Percentiles rank a stretch among this genome's conserved stretches.
Conservation (phyloP, 1,139 yeast species). For the Schizosaccharomyces versatilis region DNA sequence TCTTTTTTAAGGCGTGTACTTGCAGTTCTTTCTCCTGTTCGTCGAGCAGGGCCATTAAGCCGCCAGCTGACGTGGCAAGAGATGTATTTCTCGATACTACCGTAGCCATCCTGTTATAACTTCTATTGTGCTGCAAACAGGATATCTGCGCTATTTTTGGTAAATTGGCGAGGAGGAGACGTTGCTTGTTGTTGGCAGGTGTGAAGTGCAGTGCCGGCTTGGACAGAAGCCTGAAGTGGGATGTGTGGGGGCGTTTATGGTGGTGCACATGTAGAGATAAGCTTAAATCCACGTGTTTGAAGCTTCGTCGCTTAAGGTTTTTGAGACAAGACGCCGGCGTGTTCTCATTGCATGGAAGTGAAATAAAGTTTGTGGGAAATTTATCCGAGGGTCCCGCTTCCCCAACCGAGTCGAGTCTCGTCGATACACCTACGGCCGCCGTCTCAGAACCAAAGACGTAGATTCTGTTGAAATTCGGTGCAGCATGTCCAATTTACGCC, state of each 20-base stretch:
- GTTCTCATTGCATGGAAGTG: no score
- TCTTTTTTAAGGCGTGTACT: slow-evolving; percentile 61
- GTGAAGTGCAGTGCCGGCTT: not conserved
- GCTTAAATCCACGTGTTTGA: no score
- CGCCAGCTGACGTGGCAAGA: slow-evolving; percentile 5
- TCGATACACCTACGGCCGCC: no score
- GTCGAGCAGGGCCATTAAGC: slow-evolving; percentile 57
- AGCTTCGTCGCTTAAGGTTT: no score
- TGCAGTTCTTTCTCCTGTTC: slow-evolving; percentile 64
- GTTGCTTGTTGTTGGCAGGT: not conserved
- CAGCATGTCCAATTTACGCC: not conserved
- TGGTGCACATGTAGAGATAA: no score
- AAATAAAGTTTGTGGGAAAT: no score
- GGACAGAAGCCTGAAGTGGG: not conserved
- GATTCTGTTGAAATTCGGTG: no score
- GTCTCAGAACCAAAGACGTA: no score
- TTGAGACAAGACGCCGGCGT: no score
- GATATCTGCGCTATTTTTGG: not conserved
- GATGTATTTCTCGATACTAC: not conserved
- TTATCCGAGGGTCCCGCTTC: no score
- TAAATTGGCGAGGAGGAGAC: not conserved
- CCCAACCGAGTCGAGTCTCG: no score
- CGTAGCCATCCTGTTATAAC: not conserved
- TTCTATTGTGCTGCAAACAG: not conserved
- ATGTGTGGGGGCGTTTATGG: not conserved